Evolutionary conservation across 805 yeast genomes (phyloP), one percentile per base, ranked within the genome.

Genomic region (Cyberlindnera americana): DNA sequence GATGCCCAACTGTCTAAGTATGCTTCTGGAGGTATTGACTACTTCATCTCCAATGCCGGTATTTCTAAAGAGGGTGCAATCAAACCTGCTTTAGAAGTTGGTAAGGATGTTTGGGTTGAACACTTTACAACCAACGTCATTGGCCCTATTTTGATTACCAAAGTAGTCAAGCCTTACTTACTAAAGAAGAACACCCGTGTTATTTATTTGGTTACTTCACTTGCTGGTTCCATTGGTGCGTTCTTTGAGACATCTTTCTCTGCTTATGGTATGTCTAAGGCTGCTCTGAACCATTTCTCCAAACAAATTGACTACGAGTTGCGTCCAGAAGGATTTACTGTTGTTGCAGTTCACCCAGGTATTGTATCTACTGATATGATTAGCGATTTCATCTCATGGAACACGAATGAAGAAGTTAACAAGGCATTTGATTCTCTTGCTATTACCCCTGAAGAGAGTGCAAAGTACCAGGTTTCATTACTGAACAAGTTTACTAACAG

Each of bases 281-380:
- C 68, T 11, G 71, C 66, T 1, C 42, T 66, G 38, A 65, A 67
- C 50, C 58, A 51, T 46, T 39, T 56, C 13, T 51, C 48, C 8
- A 52, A 41, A 28, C 50, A 52, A 18, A 28, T 67, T 29, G 41
- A 60, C 29, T 10, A 18, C 23, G 69, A 66, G 40, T 37, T 57
- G 24, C 39, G 35, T 16, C 33, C 24, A 4, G 57, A 60, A 32
- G 59, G 52, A 2, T 64, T 57, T 43, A 56, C 52, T 10, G 52
- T 61, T 27, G 45, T 62, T 19, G 46, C 65, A 9, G 12, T 66
- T 11, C 66, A 65, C 39, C 75, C 75, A 1, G 72, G 73, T 23
- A 16, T 57, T 9, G 70, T 69, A 12, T 13, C 38, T 10, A 61
- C 66, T 28, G 71, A 67, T 37, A 56, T 62, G 62, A 60, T 23